phyloP scores from a whole-genome alignment of 768 basidiomycete species.

The Mycena vulgaris region DNA sequence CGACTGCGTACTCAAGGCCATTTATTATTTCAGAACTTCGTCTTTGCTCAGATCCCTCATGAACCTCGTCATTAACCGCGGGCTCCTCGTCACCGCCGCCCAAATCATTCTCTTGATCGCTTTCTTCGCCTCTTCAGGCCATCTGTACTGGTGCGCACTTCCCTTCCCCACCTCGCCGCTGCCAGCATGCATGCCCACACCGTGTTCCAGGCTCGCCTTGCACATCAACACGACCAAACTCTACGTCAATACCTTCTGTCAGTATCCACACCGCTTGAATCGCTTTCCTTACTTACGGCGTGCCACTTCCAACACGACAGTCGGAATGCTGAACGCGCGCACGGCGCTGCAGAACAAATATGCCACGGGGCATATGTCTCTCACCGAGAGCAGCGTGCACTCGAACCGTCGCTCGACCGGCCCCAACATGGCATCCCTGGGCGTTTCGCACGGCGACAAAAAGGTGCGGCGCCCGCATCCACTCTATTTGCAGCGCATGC shows the following conservation, averaged over 20 bases:
- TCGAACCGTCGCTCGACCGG: too few species aligned
- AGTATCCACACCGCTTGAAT: slow-evolving; percentile 38
- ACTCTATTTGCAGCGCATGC: too few species aligned
- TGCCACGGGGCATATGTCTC: slow-evolving; percentile 21
- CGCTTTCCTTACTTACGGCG: too few species aligned
- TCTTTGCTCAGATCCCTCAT: slow-evolving; percentile 57
- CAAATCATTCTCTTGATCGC: slow-evolving; percentile 58
- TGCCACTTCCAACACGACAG: slow-evolving; percentile 6
- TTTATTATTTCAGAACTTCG: slow-evolving; percentile 51
- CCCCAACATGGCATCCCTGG: too few species aligned
- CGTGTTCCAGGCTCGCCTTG: slow-evolving; percentile 57
- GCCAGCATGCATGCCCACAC: background rate
- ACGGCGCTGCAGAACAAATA: slow-evolving; percentile 27
- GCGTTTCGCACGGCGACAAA: too few species aligned
- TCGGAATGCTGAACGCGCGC: slow-evolving; percentile 40
- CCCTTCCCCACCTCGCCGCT: background rate
- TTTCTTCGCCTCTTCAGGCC: slow-evolving; percentile 55
- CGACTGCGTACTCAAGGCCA: too few species aligned
- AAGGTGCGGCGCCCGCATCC: too few species aligned
- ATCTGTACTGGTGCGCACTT: slow-evolving; percentile 55
- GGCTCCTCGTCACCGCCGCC: slow-evolving; percentile 60
- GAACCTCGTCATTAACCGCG: slow-evolving; percentile 59
- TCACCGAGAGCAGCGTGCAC: too few species aligned
- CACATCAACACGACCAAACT: slow-evolving; percentile 61
- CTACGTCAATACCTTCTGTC: slow-evolving; percentile 67